phyloP scores from a whole-genome alignment of 768 basidiomycete genomes.

The Tylopilus felleus region DNA sequence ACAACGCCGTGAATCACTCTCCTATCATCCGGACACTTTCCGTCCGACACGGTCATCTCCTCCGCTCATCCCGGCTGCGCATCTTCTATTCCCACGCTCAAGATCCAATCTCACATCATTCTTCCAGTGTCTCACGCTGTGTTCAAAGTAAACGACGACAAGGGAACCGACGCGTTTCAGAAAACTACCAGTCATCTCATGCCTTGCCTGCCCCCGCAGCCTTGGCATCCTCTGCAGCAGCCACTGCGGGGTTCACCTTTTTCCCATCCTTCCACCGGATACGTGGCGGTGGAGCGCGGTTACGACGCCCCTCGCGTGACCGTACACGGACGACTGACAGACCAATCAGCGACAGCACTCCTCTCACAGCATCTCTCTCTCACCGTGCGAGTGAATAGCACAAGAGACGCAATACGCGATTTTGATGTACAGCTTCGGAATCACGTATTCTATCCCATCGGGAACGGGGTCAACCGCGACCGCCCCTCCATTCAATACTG shows the following conservation, averaged over 20 bases:
- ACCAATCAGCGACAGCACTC: background rate
- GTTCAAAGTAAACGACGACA: no score
- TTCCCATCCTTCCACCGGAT: conserved; percentile 94
- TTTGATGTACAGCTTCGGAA: conserved; percentile 98
- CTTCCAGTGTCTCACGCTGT: no score
- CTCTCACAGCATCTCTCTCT: conserved; percentile 24
- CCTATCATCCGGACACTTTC: conserved; percentile 20
- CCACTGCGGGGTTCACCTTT: conserved; percentile 95
- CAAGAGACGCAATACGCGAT: conserved; percentile 98
- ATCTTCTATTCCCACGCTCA: background rate
- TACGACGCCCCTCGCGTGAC: conserved; percentile 91
- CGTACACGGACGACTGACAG: conserved; percentile 91
- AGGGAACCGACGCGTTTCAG: conserved; percentile 1
- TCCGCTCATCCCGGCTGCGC: conserved; percentile 18
- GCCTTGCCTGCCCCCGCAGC: conserved; percentile 52
- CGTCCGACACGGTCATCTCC: conserved; percentile 22
- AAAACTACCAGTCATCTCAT: conserved; percentile 38
- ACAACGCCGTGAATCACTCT: conserved; percentile 21
- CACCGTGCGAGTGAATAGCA: conserved; percentile 98
- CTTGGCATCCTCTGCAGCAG: conserved; percentile 87
- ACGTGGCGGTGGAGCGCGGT: conserved; percentile 95
- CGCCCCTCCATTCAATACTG: background rate
- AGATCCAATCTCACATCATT: background rate
- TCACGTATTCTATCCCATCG: conserved; percentile 69
- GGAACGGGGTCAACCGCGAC: background rate